Evolutionary conservation across 768 basidiomycete genomes (phyloP), one percentile per base, ranked within the genome.

Genomic region (Termitomyces sp.): DNA sequence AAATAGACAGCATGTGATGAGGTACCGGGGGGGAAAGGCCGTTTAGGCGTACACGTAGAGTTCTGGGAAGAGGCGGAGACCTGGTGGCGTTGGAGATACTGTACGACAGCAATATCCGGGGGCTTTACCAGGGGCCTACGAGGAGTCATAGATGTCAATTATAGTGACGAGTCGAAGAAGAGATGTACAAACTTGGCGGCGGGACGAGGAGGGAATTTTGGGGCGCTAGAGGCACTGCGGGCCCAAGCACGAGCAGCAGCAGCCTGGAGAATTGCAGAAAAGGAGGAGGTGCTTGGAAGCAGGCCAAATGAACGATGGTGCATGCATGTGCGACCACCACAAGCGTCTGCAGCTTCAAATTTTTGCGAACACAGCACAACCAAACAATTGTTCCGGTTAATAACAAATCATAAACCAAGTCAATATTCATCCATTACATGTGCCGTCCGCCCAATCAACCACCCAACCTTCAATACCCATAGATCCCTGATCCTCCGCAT

Each of bases 391-490:
- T 60, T 49, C 57, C 33, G 42, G 54, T 13, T n/a, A 55, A 46
- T 53, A 45, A 40, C 22, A 22, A 56, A 57, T 54, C 57, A 51
- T 55, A 58, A 60, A 56, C 38, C 54, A 24, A 59, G 51, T 54
- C 39, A 65, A 35, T 62, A 58, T 40, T 50, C 73, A 39, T 76
- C 75, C 78, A 80, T 81, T 20, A 69, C 68, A 40, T 74, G 70
- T 62, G 1, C 55, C 7, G 55, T 55, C 40, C 78, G 73, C 4
- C 89, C 88, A 8, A 90, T 86, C 38, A 91, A 70, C 92, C 92
- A 94, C 1, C 92, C 91, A 28, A 91, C 90, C 68, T 84, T 89
- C 16, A 71, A 65, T 16, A 92, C 82, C 90, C 91, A 93, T 38
- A 76, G 74, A 69, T 93, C 88, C 54, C 81, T 67, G 40, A 79